Evolutionary conservation across 2,329 filamentous ascomycete genomes (phyloP), one percentile per base, ranked within the genome.

Genomic region (Diatrype stigma): DNA sequence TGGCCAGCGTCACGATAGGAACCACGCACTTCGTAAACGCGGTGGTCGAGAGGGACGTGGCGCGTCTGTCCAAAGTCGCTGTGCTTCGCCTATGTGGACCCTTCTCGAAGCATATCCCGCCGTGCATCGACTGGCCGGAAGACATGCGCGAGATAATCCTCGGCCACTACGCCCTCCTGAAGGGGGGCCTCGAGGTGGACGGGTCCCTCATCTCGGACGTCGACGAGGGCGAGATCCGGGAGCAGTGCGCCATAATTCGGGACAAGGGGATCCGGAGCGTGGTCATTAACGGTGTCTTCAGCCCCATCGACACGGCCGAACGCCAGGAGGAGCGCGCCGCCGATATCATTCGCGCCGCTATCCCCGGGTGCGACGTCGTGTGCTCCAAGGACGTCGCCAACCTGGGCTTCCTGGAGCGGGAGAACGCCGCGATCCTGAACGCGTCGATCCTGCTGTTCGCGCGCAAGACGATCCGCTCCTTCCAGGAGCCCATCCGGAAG

Each of bases 361-460:
- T 77, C 1, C 70, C 72, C 0, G 71, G 64, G 0, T 68, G 64
- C 46, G 70, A 79, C 48, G 69, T 82, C 2, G 75, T 81, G 2
- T 71, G 72, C 47, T 79, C 77, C 10, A 74, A 74, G 46, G 74
- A 78, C 14, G 75, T 81, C 2, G 78, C 77, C 14, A 80, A 74
- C 54, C 64, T 79, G 11, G 79, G 70, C 37, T 81, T 83, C 48
- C 66, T 85, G 7, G 82, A 85, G 65, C 73, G 84, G 35, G 84
- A 86, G 63, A 86, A 86, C 58, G 82, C 83, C 0, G 77, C 80
- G 2, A 82, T 86, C 17, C 68, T 87, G 19, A 86, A 87, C 56
- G 83, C 82, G 0, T 76, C 81, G 2, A 82, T 86, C 32, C 67
- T 85, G 11, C 62, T 72, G 0, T 84, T 84, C 59, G 82, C 81